Evolutionary conservation across 495 filamentous ascomycete genomes (phyloP).

Genomic region (Durotheca rogersii): DNA sequence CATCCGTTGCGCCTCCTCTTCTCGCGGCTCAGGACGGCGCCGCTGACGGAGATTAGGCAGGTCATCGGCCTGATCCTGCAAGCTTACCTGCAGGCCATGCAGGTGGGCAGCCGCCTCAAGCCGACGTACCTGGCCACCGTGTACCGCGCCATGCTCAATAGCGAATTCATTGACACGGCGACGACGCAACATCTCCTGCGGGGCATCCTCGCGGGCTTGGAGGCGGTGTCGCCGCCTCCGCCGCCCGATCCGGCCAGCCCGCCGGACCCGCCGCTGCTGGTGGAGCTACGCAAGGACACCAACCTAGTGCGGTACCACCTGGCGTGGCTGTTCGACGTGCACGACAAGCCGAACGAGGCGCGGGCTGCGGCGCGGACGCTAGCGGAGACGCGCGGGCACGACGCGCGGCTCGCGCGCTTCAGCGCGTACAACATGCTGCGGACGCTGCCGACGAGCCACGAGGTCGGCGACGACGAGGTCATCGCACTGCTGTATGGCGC

Average conservation of each 20-base stretch:
- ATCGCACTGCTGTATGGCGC: conserved; percentile 4
- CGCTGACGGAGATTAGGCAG: conserved; percentile 4
- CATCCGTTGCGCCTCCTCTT: conserved; percentile 27
- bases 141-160: conserved; percentile 29
- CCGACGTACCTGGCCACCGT: conserved; percentile 24
- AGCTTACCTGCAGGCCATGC: conserved; percentile 10
- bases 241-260: neutral
- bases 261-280: neutral
- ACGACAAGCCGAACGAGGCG: conserved; percentile 20
- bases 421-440: conserved; percentile 25
- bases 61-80: conserved; percentile 12
- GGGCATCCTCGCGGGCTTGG: conserved; percentile 6
- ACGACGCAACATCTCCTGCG: conserved; percentile 13
- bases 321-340: conserved; percentile 12
- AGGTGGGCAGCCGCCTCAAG: conserved; percentile 15
- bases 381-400: neutral
- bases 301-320: conserved; percentile 14
- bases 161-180: conserved; percentile 15
- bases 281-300: conserved; percentile 4
- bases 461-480: conserved; percentile 4
- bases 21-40: neutral
- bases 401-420: conserved; percentile 19
- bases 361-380: conserved; percentile 2
- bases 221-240: neutral
- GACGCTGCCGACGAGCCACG: conserved; percentile 14